Conservation (phyloP, 257 asterid species). For the Ligustrum vulgare region DNA sequence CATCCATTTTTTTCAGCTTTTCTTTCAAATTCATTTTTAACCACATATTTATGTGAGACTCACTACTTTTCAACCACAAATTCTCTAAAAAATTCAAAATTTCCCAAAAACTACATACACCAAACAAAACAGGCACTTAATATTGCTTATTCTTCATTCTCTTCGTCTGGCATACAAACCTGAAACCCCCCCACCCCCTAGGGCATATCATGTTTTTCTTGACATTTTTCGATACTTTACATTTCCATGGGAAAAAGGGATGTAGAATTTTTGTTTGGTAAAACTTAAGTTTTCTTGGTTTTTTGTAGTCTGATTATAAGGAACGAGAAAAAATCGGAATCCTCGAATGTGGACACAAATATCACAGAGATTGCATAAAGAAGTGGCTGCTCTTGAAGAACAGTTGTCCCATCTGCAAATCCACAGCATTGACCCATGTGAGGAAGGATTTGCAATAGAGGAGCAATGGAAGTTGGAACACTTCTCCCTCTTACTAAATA, state of each 20-base stretch:
- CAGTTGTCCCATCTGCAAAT: conserved; percentile 74
- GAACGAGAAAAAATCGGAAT: conserved; percentile 49
- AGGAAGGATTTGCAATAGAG: conserved; percentile 34
- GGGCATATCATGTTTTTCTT: no score
- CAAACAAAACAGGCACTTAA: no score
- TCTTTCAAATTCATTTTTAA: no score
- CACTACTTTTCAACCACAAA: no score
- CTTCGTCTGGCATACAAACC: not conserved
- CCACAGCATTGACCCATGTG: conserved; percentile 48
- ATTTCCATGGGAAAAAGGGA: not conserved
- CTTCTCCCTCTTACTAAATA: conserved; percentile 23
- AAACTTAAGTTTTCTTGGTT: not conserved
- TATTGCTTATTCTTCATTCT: not conserved
- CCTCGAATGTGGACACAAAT: conserved; percentile 74
- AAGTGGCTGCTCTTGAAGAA: conserved; percentile 77
- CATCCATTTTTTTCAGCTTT: no score
- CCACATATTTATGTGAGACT: no score
- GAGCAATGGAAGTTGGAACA: conserved; percentile 12
- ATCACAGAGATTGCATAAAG: conserved; percentile 65
- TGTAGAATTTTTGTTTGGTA: not conserved
- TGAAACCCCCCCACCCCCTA: not conserved
- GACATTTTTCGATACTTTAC: not conserved
- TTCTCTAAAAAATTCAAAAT: no score
- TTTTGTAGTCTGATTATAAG: conserved; percentile 52
- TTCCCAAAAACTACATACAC: no score